Conservation (phyloP, 768 basidiomycete species). For the Phylloporus arenicola region DNA sequence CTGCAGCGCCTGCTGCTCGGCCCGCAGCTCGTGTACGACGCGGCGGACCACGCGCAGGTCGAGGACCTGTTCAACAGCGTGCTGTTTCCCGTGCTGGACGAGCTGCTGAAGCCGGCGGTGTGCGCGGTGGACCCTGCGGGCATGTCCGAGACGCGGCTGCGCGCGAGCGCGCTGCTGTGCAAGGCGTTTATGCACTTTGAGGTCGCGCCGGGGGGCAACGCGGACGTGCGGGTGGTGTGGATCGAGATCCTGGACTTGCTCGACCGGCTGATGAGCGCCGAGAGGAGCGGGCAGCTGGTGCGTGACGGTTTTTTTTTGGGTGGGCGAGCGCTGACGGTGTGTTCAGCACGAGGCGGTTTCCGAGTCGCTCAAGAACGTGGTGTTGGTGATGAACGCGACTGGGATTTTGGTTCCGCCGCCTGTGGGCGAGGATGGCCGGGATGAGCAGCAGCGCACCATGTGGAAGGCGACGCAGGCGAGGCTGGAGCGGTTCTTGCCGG, state of each 20-base stretch:
- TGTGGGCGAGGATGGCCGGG: constrained; percentile 40
- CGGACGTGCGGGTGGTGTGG: constrained; percentile 75
- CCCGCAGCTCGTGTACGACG: constrained; percentile 58
- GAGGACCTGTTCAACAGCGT: constrained; percentile 85
- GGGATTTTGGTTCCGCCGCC: constrained; percentile 67
- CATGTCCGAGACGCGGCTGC: constrained; percentile 85
- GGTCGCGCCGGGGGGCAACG: constrained; percentile 56
- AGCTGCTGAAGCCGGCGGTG: constrained; percentile 80
- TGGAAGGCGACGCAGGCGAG: constrained; percentile 85
- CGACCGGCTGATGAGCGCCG: constrained; percentile 83
- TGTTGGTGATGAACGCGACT: constrained; percentile 93
- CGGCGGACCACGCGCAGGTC: constrained; percentile 55
- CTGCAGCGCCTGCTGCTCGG: constrained; percentile 83
- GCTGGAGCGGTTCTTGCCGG: constrained; percentile 87
- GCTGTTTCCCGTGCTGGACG: constrained; percentile 88
- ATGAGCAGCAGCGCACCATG: constrained; percentile 59
- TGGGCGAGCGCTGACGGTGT: constrained; percentile 3
- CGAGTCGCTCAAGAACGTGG: constrained; percentile 93
- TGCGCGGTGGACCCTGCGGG: constrained; percentile 75
- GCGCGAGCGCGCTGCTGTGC: constrained; percentile 86
- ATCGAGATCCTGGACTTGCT: constrained; percentile 84
- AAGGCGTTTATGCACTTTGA: constrained; percentile 95
- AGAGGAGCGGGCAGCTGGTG: constrained; percentile 83
- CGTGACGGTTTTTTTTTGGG: background rate
- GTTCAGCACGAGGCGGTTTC: constrained; percentile 87